These are phyloP conservation scores for Acer saccharum DNA, from an alignment of 345 rosid species.

Conservation along the genomic window DNA sequence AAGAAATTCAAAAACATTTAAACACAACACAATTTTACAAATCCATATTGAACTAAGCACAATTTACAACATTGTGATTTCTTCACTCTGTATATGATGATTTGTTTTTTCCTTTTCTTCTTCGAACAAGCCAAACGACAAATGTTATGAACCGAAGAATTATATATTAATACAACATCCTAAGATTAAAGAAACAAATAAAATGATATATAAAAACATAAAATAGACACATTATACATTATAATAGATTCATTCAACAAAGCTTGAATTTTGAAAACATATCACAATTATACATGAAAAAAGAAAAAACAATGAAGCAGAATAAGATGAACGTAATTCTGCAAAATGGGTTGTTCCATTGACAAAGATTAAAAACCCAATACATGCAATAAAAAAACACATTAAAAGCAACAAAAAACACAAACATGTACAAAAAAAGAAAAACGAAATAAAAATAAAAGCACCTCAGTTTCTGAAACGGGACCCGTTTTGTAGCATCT, in stretches of 20 bases:
- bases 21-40: neutral
- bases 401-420: neutral
- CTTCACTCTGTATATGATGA: neutral
- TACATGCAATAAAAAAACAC: neutral
- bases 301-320: neutral
- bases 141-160: conserved; percentile 8
- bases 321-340: neutral
- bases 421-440: neutral
- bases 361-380: conserved; percentile 1
- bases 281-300: neutral
- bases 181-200: neutral
- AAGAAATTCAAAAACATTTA: neutral
- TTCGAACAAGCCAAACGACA: neutral
- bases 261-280: neutral
- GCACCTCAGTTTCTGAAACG: conserved; percentile 57
- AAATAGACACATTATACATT: neutral
- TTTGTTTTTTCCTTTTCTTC: neutral
- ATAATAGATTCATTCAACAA: neutral
- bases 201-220: neutral
- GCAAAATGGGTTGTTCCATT: conserved; percentile 10
- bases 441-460: neutral
- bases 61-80: neutral
- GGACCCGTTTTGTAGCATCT: conserved; percentile 66
- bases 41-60: neutral
- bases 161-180: neutral